A percentile compares a stretch with the other conserved stretches of the same genome.
Conservation (phyloP, 2,329 filamentous ascomycete species). For the Arthrobotrys entomopaga region DNA sequence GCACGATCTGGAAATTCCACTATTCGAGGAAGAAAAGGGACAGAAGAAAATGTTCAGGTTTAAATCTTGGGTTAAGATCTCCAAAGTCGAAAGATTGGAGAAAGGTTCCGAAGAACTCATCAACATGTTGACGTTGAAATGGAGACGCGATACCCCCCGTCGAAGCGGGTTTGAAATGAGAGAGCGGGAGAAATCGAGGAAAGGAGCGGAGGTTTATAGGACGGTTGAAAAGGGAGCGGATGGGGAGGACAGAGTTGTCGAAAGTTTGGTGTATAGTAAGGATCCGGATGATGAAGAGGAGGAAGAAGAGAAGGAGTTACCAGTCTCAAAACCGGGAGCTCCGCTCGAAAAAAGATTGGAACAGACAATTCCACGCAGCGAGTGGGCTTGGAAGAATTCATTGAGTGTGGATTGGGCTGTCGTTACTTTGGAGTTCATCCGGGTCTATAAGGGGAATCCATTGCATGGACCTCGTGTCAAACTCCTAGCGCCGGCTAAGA, state of each 20-base stretch:
- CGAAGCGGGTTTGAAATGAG: constrained; percentile 33
- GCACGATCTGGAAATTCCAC: constrained; percentile 28
- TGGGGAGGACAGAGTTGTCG: constrained; percentile 24
- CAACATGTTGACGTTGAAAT: constrained; percentile 49
- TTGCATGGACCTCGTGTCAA: constrained; percentile 41
- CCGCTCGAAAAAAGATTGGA: constrained; percentile 14
- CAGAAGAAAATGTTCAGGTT: constrained; percentile 30
- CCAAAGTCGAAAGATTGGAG: constrained; percentile 33
- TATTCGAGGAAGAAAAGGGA: constrained; percentile 45
- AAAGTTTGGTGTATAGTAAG: constrained; percentile 28
- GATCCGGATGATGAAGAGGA: constrained; percentile 29
- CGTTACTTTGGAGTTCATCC: constrained; percentile 42
- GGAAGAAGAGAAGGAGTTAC: constrained; percentile 13
- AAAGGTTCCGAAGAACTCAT: constrained; percentile 37
- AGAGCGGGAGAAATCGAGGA: constrained; percentile 31
- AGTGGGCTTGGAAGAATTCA: constrained; percentile 48
- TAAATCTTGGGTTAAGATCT: constrained; percentile 42
- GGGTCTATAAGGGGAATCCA: constrained; percentile 34
- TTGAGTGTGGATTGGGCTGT: constrained; percentile 48
- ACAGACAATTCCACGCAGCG: constrained; percentile 28
- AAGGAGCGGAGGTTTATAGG: constrained; percentile 14
- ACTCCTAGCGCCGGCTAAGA: constrained; percentile 4
- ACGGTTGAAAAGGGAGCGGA: constrained; percentile 20
- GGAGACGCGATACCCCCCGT: constrained; percentile 46
- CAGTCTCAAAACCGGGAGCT: not conserved